Evolutionary conservation across 345 rosid species (phyloP), one percentile per base, ranked within the genome.

Genomic region (Crucihimalaya himalaica): DNA sequence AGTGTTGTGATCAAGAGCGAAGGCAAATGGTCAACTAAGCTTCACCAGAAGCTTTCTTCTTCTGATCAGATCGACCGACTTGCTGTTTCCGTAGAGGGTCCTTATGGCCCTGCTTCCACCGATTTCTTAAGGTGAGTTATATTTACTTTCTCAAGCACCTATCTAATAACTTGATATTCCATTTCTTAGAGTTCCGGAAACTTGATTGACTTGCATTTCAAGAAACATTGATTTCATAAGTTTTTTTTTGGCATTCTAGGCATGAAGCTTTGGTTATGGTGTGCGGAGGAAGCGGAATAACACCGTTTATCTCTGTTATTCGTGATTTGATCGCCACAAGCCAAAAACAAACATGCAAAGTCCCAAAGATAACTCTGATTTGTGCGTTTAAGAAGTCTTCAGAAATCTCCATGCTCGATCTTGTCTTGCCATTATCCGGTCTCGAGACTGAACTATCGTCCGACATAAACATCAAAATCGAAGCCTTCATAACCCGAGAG

Each of bases 211-310:
- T 32, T 68, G 62, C 25, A 2, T 10, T 39, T 4, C 45, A 75
- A 75, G 63, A 28, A 59, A 59, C 53, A 14, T 40, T 29, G 40
- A 25, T 58, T 56, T 27, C 21, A 7, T 6, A 42, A 8, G 9
- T 18, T 14, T 14, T 3, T 39, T 19, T 14, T 42, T 39, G 61
- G 23, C 50, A 57, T 57, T 48, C 52, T 54, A 92, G 96, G 88
- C 88, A 91, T 45, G 94, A 85, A 15, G 80, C 70, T 27, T 81
- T 91, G 12, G 90, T 91, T 59, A 83, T 91, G 95, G 86, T 91
- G 73, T 84, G 97, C 19, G 98, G 97, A 81, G 97, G 97, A 45
- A 94, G 96, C 72, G 97, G 96, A 6, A 88, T 94, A 4, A 86
- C 96, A 20, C 96, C 98, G 2, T 89, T 88, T 78, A 83, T 91